Evolutionary conservation across 192 early-diverging fungal genomes (phyloP), one percentile per base, ranked within the genome.

Genomic region (Podila verticillata): DNA sequence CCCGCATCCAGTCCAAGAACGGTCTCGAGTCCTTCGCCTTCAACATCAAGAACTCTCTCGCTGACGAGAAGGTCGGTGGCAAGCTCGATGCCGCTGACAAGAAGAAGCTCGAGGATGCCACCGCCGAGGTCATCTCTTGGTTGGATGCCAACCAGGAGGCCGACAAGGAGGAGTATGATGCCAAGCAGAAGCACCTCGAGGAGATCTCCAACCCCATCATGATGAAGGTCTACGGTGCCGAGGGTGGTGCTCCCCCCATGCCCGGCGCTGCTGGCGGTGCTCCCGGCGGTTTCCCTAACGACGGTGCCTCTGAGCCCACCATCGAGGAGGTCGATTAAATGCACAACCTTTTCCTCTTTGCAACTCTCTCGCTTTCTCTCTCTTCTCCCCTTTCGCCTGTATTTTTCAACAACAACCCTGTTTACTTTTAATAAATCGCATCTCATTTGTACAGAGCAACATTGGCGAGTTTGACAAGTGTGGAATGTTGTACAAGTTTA

Each of bases 121-220:
- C 95, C 82, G 91, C 97, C 79, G 95, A 97, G 72, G 87, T 95
- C 81, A 95, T 98, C 89, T 89, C 93, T 79, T 99, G 96, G 96
- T 89, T 99, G 74, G 96, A 99, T 80, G 83, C 87, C 68, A 94
- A 93, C 83, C 92, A 94, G 75, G 98, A 98, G 88, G 98, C 94
- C 61, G 91, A 93, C 82, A 99, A 96, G 90, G 97, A 98, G 86
- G 98, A 99, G 90, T 98, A 94, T 84, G 96, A 98, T 87, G 74
- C 88, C 81, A 91, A 90, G 83, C 95, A 96, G 88, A 98, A 98
- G 93, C 92, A 96, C 74, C 90, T 99, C 61, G 96, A 98, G 88
- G 89, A 89, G 75, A 73, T 94, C 68, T 95, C 96, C 75, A 96
- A 97, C 92, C 96, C 97, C 74, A 98, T 99, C 91, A 98, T 98